Percentiles rank a stretch among this genome's conserved stretches.
phyloP scores from a whole-genome alignment of 805 yeast species.

The Schwanniomyces polymorphus region DNA sequence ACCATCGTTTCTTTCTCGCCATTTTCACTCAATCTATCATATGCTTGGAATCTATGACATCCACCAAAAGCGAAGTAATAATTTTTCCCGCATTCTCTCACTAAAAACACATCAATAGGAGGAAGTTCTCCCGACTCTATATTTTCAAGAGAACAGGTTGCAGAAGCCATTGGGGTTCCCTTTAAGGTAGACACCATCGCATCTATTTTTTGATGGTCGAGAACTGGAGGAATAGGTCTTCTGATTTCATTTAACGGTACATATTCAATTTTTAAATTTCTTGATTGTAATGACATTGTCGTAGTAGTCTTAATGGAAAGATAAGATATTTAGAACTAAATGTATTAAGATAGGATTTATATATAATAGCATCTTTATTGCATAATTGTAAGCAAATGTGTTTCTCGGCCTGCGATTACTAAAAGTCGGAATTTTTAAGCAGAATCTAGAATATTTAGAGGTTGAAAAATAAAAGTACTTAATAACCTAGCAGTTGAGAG shows the following conservation, averaged over 20 bases:
- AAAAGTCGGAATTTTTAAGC: neutral
- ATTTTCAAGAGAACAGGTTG: conserved; percentile 54
- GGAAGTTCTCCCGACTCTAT: conserved; percentile 68
- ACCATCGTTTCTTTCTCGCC: conserved; percentile 44
- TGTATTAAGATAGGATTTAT: neutral
- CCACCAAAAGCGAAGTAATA: conserved; percentile 87
- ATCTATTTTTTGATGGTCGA: conserved; percentile 71
- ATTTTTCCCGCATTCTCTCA: conserved; percentile 59
- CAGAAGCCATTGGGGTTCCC: conserved; percentile 63
- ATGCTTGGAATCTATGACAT: conserved; percentile 87
- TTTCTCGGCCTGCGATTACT: neutral
- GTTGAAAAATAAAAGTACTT: too few relatives aligned
- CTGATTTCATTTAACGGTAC: conserved; percentile 68
- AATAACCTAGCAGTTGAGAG: too few relatives aligned
- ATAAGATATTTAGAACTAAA: neutral
- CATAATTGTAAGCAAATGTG: neutral
- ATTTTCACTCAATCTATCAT: conserved; percentile 53
- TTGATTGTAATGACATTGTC: conserved; percentile 71
- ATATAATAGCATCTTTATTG: neutral
- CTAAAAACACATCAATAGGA: conserved; percentile 75
- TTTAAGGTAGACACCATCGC: conserved; percentile 74
- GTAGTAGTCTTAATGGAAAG: too few relatives aligned
- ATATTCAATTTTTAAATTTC: conserved; percentile 51
- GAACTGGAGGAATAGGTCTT: conserved; percentile 84
- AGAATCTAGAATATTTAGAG: neutral